Conservation (phyloP, 805 yeast species). For the Candida vaughaniae region DNA sequence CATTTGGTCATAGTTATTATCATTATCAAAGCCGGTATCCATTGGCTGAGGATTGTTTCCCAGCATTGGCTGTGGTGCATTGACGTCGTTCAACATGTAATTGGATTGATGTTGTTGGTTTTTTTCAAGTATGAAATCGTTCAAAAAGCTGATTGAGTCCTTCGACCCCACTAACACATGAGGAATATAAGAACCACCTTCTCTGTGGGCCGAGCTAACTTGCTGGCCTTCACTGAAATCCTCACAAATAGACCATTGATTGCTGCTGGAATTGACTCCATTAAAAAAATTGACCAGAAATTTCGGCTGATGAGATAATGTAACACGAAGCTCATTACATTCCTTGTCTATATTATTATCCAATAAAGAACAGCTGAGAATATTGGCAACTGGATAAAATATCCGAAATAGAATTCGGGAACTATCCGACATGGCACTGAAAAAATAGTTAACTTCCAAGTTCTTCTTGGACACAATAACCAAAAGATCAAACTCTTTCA, state of each 20-base stretch:
- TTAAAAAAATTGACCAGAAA: conserved; percentile 74
- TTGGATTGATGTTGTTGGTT: conserved; percentile 18
- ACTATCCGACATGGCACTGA: conserved; percentile 67
- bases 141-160: conserved; percentile 51
- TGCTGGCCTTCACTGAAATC: conserved; percentile 85
- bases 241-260: conserved; percentile 79
- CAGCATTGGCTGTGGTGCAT: not conserved
- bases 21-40: not conserved
- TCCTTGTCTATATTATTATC: conserved; percentile 45
- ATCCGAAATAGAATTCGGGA: conserved; percentile 70
- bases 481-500: conserved; percentile 68
- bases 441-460: conserved; percentile 73
- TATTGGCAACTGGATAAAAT: conserved; percentile 64
- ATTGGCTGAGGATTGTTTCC: not conserved
- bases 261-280: conserved; percentile 49
- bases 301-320: conserved; percentile 61
- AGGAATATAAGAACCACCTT: conserved; percentile 54
- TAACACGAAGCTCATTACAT: conserved; percentile 47
- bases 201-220: conserved; percentile 64
- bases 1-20: not conserved
- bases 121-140: conserved; percentile 50
- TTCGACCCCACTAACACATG: conserved; percentile 64
- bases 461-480: conserved; percentile 71
- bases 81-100: conserved; percentile 11
- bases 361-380: conserved; percentile 55